Evolutionary conservation across 2,329 filamentous ascomycete genomes (phyloP).

Genomic region (Trichoderma atroviride): DNA sequence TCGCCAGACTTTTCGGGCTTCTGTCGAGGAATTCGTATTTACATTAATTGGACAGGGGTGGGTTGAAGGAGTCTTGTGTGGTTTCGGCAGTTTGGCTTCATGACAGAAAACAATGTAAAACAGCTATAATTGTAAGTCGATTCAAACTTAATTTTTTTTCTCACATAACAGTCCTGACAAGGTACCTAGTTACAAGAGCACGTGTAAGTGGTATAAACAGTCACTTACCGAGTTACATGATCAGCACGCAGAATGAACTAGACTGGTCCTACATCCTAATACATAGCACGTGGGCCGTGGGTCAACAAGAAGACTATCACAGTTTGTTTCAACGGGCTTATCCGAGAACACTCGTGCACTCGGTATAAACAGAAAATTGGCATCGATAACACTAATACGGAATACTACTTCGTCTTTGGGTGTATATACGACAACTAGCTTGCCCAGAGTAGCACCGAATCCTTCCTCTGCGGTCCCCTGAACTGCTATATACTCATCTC

Average conservation of each 20-base stretch:
- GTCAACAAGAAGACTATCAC: background rate
- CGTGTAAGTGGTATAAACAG: background rate
- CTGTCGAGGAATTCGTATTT: background rate
- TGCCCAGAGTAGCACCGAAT: background rate
- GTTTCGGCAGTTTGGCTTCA: background rate
- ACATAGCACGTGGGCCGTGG: background rate
- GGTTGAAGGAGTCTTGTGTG: background rate
- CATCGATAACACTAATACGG: no score
- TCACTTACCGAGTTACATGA: background rate
- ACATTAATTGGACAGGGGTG: background rate
- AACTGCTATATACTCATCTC: background rate
- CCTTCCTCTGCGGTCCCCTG: background rate
- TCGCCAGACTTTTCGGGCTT: no score
- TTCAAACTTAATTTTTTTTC: background rate
- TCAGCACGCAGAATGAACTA: background rate
- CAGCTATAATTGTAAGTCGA: background rate
- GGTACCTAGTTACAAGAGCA: background rate
- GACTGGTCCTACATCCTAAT: background rate
- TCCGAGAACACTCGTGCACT: background rate
- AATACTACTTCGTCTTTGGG: background rate
- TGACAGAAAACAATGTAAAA: background rate
- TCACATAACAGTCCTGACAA: background rate
- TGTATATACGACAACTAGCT: background rate
- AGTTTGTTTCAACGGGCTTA: background rate
- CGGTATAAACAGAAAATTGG: background rate